A percentile compares a stretch with the other conserved stretches of the same genome.
Evolutionary conservation across 306 rosid species (phyloP).

Genomic region (Rubus idaeus): DNA sequence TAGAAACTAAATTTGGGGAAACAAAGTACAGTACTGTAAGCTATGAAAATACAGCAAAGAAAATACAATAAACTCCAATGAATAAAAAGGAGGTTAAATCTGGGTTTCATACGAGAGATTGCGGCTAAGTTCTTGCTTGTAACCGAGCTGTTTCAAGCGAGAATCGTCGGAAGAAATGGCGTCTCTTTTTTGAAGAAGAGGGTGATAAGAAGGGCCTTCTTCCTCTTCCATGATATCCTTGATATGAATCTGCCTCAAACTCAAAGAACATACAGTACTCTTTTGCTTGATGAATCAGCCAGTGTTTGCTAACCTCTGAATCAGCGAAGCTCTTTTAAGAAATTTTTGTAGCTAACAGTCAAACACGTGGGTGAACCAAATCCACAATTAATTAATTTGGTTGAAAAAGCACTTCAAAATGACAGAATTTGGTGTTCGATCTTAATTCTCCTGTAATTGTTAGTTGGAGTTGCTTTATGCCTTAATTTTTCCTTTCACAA

Average conservation of each 20-base stretch:
- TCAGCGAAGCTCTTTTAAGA: neutral
- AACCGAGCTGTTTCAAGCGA: conserved; percentile 44
- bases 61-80: neutral
- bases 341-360: neutral
- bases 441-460: neutral
- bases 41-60: neutral
- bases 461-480: neutral
- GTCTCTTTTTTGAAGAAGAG: conserved; percentile 18
- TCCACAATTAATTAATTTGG: neutral
- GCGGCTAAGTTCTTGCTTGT: conserved; percentile 48
- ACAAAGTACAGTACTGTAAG: neutral
- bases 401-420: neutral
- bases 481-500: too few species aligned
- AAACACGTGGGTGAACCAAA: neutral
- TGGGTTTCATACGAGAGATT: conserved; percentile 34
- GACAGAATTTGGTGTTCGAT: neutral
- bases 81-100: neutral
- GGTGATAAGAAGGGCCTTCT: conserved; percentile 2
- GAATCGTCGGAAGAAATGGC: conserved; percentile 27
- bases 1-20: neutral
- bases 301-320: neutral
- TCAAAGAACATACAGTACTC: neutral
- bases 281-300: neutral
- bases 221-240: conserved; percentile 10
- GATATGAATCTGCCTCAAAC: conserved; percentile 1